Evolutionary conservation across 2,329 filamentous ascomycete genomes (phyloP), one percentile per base, ranked within the genome.

Genomic region (Cladophialophora bantiana): DNA sequence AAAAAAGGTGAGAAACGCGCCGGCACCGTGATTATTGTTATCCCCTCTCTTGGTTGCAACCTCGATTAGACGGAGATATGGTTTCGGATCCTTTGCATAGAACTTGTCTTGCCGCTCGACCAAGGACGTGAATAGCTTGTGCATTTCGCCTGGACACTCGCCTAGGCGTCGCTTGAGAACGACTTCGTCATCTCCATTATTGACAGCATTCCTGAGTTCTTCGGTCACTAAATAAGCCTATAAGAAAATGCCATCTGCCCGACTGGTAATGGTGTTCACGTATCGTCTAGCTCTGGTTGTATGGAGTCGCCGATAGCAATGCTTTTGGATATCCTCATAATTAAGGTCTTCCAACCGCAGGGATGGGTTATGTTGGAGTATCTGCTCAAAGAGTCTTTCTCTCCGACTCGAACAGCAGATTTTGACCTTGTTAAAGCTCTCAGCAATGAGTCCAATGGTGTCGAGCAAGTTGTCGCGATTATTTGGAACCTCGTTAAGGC

Each of bases 61-160:
- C 18, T 18, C 31, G 15, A 54, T 20, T n/a, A 67, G 9, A 6
- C 9, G 20, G 4, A 67, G 48, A 34, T 67, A 64, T 50, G 60
- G 54, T 34, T 67, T 67, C 3, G 65, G 65, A 42, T 64, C 38
- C n/a, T 60, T 67, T n/a, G 36, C 54, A 50, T 67, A 67, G 38
- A 63, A 67, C 7, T 42, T 59, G 53, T 67, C 65, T 45, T 60
- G 60, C n/a, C 60, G 42, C 54, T 67, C 40, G 7, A 67, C 32
- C 13, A 67, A 31, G 13, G 32, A 32, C 31, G 20, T 20, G 36
- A 67, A 64, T 12, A 67, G 55, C 1, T 56, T 55, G 15, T 63
- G 50, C 54, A 67, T 59, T 36, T 59, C 65, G 6, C 6, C 20
- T 5, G 62, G 62, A 65, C 18, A 53, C 26, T 65, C 56, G 2